Base-by-base conservation (phyloP, 179 eudicot species). In the Beta lomatogona region DNA sequence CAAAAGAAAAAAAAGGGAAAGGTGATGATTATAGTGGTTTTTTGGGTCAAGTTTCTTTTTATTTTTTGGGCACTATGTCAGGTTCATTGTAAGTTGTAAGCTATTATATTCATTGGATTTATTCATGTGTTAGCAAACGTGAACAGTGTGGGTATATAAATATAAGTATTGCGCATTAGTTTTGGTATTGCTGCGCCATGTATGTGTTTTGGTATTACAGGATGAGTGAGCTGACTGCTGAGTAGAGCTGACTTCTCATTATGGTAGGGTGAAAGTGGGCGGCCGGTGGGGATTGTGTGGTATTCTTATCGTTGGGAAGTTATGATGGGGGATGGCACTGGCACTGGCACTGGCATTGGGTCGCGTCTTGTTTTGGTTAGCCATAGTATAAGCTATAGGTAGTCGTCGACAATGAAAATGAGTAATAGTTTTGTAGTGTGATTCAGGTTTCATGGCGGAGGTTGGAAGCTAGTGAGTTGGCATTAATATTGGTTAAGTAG, bases 71-170 rank as follows among this genome's bases (percentile, higher is more conserved):
- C 21, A 71, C 15, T 54, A 50, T 75, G 85, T 75, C 71, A 68
- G 78, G 79, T 83, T 78, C 73, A 25, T 36, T 79, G 85, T 85
- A 82, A 82, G 61, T 67, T 86, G 88, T 87, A 78, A 85, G 85
- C 78, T 84, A 82, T 85, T 85, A 80, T 82, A 83, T 86, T 87
- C 88, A 92, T 92, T 92, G 91, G 88, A 92, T 92, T 92, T 87
- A 92, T 91, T 91, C 90, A 67, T 90, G 87, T 89, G 82, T 70
- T 83, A 73, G 84, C 69, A 73, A 80, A 63, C 78, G 55, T 81
- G 84, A 76, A 82, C 78, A 79, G 83, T 86, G 84, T 88, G 86
- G 79, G 82, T 85, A 82, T 80, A 79, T 80, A 83, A 82, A 81
- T 84, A 81, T 84, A 84, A 77, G 79, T 84, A 73, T 78, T 67